phyloP scores from a whole-genome alignment of 2,329 filamentous ascomycete genomes.

The Blumeria hordei region DNA sequence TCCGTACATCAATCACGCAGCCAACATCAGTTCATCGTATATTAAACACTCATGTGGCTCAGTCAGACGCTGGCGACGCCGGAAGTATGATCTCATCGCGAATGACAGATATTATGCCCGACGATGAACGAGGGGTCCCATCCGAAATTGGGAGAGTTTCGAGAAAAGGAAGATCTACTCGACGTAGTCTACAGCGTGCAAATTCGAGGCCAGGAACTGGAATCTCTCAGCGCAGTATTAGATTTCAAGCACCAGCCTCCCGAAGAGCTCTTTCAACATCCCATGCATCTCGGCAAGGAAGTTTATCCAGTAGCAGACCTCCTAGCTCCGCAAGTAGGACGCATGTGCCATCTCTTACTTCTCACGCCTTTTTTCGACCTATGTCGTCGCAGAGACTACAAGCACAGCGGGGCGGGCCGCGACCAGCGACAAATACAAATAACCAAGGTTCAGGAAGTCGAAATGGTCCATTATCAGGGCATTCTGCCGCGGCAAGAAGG shows the following conservation, averaged over 20 bases:
- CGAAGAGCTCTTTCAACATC: slow-evolving; percentile 21
- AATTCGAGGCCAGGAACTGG: slow-evolving; percentile 31
- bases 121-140: slow-evolving; percentile 23
- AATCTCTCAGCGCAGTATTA: slow-evolving; percentile 21
- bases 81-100: slow-evolving; percentile 28
- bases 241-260: slow-evolving; percentile 30
- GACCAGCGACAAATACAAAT: neutral
- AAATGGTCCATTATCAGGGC: neutral
- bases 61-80: slow-evolving; percentile 16
- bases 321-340: slow-evolving; percentile 51
- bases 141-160: slow-evolving; percentile 7
- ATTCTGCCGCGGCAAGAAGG: neutral
- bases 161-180: slow-evolving; percentile 14
- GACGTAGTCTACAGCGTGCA: slow-evolving; percentile 18
- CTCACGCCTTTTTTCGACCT: slow-evolving; percentile 79
- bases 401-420: slow-evolving; percentile 48
- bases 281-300: slow-evolving; percentile 6
- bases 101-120: slow-evolving; percentile 29
- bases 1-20: neutral
- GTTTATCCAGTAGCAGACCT: slow-evolving; percentile 20
- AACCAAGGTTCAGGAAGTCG: neutral
- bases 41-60: neutral
- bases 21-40: neutral
- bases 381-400: slow-evolving; percentile 94
- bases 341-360: slow-evolving; percentile 73